Evolutionary conservation across 345 rosid genomes (phyloP).

Genomic region (Rubroshorea leprosula): DNA sequence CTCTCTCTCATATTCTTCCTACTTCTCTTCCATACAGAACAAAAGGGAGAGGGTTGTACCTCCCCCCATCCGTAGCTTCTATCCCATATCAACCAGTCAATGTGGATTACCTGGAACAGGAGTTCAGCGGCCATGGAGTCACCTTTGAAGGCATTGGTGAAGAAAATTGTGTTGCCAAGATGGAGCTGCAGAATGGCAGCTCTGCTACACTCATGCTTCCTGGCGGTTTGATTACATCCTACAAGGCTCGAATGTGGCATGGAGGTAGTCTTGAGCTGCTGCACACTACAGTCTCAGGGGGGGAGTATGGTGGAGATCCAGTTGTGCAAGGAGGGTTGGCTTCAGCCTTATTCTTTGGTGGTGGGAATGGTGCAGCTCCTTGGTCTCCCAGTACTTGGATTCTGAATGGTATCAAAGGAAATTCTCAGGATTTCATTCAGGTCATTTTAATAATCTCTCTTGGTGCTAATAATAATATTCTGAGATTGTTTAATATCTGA

Average conservation of each 20-base stretch:
- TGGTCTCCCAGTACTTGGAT: slow-evolving; percentile 58
- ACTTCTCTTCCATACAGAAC: slow-evolving; percentile 14
- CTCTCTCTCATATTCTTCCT: slow-evolving; percentile 14
- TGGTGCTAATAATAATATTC: background rate
- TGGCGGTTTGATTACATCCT: slow-evolving; percentile 67
- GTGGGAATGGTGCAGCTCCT: slow-evolving; percentile 24
- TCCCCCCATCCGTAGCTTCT: slow-evolving; percentile 41
- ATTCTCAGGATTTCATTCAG: slow-evolving; percentile 44
- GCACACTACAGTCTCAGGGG: slow-evolving; percentile 64
- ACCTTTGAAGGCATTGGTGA: slow-evolving; percentile 51
- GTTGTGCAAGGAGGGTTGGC: slow-evolving; percentile 75
- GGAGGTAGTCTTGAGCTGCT: slow-evolving; percentile 66
- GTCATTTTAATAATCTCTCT: slow-evolving; percentile 17
- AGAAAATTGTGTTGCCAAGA: slow-evolving; percentile 60
- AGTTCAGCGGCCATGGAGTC: slow-evolving; percentile 78
- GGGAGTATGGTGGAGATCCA: slow-evolving; percentile 39
- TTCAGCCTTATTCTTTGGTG: slow-evolving; percentile 37
- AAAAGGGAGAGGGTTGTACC: slow-evolving; percentile 23
- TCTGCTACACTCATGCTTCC: slow-evolving; percentile 62
- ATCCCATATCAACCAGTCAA: slow-evolving; percentile 47
- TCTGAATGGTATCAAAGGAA: slow-evolving; percentile 50
- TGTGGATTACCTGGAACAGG: slow-evolving; percentile 56
- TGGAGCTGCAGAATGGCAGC: slow-evolving; percentile 60
- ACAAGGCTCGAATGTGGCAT: slow-evolving; percentile 78
- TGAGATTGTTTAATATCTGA: no score